phyloP scores from a whole-genome alignment of 352 stramenopile species.

The Aphanomyces cochlioides region DNA sequence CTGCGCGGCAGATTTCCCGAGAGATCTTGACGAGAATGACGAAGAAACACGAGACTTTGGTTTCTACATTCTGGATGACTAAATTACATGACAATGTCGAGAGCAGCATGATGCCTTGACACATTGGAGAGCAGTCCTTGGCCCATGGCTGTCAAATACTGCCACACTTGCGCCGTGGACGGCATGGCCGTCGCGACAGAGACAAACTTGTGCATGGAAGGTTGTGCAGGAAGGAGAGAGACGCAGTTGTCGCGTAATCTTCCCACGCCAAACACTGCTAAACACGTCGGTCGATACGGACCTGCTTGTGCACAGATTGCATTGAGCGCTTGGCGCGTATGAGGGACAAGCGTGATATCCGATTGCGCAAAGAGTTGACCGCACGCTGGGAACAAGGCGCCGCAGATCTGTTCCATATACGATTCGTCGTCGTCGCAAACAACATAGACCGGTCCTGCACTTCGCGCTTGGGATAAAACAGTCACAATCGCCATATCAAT shows the following conservation, averaged over 20 bases:
- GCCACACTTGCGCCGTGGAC: neutral
- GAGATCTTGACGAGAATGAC: too few relatives aligned
- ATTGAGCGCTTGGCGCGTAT: conserved; percentile 7
- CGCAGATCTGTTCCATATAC: neutral
- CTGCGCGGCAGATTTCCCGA: neutral
- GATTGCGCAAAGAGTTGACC: neutral
- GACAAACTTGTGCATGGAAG: neutral
- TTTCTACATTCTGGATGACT: too few relatives aligned
- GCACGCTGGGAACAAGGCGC: conserved; percentile 1
- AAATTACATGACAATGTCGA: neutral
- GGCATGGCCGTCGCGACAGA: neutral
- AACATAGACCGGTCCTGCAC: conserved; percentile 8
- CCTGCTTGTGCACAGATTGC: conserved; percentile 14
- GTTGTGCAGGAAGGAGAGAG: neutral
- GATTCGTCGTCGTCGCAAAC: conserved; percentile 11
- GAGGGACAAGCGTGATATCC: neutral
- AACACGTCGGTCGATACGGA: neutral
- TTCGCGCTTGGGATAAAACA: conserved; percentile 16
- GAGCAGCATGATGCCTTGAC: neutral
- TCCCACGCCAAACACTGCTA: neutral
- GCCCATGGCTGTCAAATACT: neutral
- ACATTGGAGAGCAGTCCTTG: neutral
- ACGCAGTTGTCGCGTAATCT: neutral
- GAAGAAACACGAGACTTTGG: too few relatives aligned
- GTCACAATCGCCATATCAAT: conserved; percentile 17